Base-by-base conservation (phyloP, 352 stramenopile species). In the Globisporangium cystogenes region DNA sequence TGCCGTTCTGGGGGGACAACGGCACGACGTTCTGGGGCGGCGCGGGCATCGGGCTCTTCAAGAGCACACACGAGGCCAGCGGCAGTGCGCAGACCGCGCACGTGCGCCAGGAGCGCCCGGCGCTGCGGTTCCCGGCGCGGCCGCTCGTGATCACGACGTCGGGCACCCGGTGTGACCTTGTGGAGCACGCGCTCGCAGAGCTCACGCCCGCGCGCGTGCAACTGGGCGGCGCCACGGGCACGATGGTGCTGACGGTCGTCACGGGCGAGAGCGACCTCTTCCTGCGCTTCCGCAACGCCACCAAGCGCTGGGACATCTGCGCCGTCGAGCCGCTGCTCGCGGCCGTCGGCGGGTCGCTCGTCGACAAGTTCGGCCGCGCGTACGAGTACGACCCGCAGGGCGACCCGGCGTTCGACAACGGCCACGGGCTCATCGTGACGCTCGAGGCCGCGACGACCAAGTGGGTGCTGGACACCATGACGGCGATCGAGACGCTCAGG, bases 221-320 rank as follows among this genome's bases (percentile, higher is more conserved):
- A 24, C 74, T 72, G n/a, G 78, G 78, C 21, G 75, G 78, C 4
- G 78, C 80, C 20, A 90, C 80, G 4, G 80, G 80, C 51, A 88
- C 75, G 16, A 87, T 90, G 74, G 75, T 85, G 48, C 68, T 88
- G 23, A 68, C 65, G 20, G 76, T 90, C 20, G 60, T 88, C 27
- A 84, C 65, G 15, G 80, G 80, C 45, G 55, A 65, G 21, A 82
- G 71, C 52, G 76, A 90, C 64, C 64, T 67, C 35, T 90, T 87
- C 64, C 75, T 88, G 48, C 75, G 80, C 40, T 84, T 86, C 56
- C 80, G 79, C 20, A 68, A 77, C 29, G 73, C 73, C 5, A 90
- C 80, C 44, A 82, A 83, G 53, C 82, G 82, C 51, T 90, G 80
- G 80, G 80, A 90, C 63, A 88, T 87, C 47, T 90, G 80, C 51